Evolutionary conservation across 2,329 filamentous ascomycete species (phyloP).

Genomic region (Aureobasidium sp.): DNA sequence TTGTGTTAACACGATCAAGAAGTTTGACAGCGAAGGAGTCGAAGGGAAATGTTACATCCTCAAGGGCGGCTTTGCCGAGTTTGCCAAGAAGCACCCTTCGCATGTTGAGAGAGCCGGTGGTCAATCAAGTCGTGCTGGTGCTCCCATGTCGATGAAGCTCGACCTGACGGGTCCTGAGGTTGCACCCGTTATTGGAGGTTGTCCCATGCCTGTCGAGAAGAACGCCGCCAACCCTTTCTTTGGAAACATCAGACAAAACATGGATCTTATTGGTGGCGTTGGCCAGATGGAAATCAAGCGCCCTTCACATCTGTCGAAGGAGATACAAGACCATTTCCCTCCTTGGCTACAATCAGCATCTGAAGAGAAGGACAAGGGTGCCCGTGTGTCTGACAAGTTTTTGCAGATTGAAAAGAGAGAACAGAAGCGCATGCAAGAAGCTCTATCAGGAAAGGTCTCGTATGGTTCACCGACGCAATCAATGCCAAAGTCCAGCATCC

Average conservation of each 20-base stretch:
- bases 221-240: constrained; percentile 83
- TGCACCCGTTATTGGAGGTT: constrained; percentile 80
- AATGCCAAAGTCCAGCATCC: constrained; percentile 39
- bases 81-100: constrained; percentile 59
- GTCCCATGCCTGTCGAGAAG: constrained; percentile 65
- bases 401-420: constrained; percentile 77
- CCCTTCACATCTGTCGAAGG: constrained; percentile 46
- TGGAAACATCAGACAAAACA: constrained; percentile 91
- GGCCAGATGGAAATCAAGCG: constrained; percentile 65
- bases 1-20: constrained; percentile 83
- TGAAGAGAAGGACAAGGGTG: constrained; percentile 64
- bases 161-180: constrained; percentile 43
- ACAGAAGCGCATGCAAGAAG: constrained; percentile 87
- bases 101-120: constrained; percentile 47
- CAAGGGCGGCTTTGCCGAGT: constrained; percentile 72
- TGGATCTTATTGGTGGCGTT: constrained; percentile 88
- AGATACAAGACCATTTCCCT: constrained; percentile 54
- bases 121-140: background rate
- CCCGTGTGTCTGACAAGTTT: constrained; percentile 74
- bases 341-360: constrained; percentile 68
- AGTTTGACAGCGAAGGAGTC: constrained; percentile 83
- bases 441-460: constrained; percentile 54
- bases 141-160: constrained; percentile 40
- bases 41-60: constrained; percentile 66
- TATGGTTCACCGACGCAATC: constrained; percentile 44